Evolutionary conservation across 2,329 filamentous ascomycete species (phyloP), one percentile per base, ranked within the genome.

Genomic region (Thielaviopsis punctulata): DNA sequence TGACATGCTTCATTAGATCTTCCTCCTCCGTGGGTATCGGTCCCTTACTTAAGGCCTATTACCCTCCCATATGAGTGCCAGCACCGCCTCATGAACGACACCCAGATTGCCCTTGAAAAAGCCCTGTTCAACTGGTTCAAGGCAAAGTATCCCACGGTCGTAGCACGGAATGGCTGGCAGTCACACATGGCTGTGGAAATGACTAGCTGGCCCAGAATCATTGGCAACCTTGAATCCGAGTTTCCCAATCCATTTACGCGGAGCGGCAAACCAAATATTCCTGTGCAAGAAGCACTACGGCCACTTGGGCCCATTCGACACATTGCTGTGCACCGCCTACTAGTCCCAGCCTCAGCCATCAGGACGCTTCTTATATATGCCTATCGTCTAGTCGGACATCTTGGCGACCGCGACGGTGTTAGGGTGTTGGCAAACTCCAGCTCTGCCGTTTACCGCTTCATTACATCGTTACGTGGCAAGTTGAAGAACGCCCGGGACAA

Each of bases 311-410:
- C 53, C 13, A 48, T 55, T 8, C 53, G 53, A 9, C 49, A 55
- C 19, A 55, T 55, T 33, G 46, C 53, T 8, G 53, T 55, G 9
- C 53, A 55, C 21, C 33, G 53, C 13, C 45, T 52, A 30, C 45
- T 46, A 3, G 47, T 55, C 2, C 13, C 49, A 15, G 49, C 53
- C 4, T 45, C 52, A n/a, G 47, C 48, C 2, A 18, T 52, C 10
- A 22, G 46, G 4, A 22, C 21, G 7, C 41, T 52, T 3, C 46
- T 52, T 15, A 47, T 45, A 23, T 49, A 52, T 19, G 46, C 49
- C 13, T 39, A 45, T 9, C 53, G 45, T 9, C 41, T 55, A 18
- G 53, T 50, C 18, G 45, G 47, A 18, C 21, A 21, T 19, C 48
- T 55, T 15, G 46, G 45, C 13, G 49, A 55, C 36, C 13, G 18